These are phyloP conservation scores for Cenchrus purpureus DNA, from an alignment of 176 grass and related monocot genomes.

Conservation along the genomic window DNA sequence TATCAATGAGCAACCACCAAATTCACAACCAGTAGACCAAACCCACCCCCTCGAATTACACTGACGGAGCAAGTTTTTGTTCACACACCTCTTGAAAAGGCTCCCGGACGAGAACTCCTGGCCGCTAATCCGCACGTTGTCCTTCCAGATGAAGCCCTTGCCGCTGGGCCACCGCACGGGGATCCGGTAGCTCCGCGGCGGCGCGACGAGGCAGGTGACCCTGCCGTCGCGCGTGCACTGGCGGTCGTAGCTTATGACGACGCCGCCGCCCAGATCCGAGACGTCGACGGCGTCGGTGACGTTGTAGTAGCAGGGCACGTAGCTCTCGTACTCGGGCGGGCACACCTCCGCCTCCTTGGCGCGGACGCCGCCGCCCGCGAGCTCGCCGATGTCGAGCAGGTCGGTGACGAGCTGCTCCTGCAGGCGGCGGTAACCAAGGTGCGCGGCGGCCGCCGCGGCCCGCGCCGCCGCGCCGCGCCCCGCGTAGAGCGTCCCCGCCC, in stretches of 20 bases:
- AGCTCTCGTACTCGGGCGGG: slow-evolving; percentile 64
- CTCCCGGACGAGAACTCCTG: slow-evolving; percentile 98
- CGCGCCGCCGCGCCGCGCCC: slow-evolving; percentile 24
- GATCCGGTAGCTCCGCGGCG: slow-evolving; percentile 78
- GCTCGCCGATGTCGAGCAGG: slow-evolving; percentile 80
- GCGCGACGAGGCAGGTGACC: slow-evolving; percentile 69
- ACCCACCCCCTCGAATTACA: slow-evolving; percentile 5
- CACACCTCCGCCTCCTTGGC: slow-evolving; percentile 76
- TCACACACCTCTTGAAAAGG: slow-evolving; percentile 81
- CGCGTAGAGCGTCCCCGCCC: slow-evolving; percentile 67
- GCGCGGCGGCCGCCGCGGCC: slow-evolving; percentile 28
- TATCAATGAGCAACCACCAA: slow-evolving; percentile 36
- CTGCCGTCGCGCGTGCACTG: slow-evolving; percentile 58
- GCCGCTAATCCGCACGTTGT: slow-evolving; percentile 93
- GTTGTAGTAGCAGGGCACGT: slow-evolving; percentile 98
- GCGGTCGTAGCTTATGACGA: slow-evolving; percentile 70
- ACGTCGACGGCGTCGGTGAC: slow-evolving; percentile 75
- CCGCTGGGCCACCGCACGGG: slow-evolving; percentile 92
- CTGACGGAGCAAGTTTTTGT: background rate
- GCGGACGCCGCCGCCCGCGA: slow-evolving; percentile 70
- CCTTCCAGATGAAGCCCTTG: slow-evolving; percentile 97
- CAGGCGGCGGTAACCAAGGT: slow-evolving; percentile 70
- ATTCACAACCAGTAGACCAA: slow-evolving; percentile 34
- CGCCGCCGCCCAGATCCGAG: slow-evolving; percentile 62
- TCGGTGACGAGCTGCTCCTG: slow-evolving; percentile 89